Conservation (phyloP, 192 early-diverging fungal genomes). For the Coemansia sp. region DNA sequence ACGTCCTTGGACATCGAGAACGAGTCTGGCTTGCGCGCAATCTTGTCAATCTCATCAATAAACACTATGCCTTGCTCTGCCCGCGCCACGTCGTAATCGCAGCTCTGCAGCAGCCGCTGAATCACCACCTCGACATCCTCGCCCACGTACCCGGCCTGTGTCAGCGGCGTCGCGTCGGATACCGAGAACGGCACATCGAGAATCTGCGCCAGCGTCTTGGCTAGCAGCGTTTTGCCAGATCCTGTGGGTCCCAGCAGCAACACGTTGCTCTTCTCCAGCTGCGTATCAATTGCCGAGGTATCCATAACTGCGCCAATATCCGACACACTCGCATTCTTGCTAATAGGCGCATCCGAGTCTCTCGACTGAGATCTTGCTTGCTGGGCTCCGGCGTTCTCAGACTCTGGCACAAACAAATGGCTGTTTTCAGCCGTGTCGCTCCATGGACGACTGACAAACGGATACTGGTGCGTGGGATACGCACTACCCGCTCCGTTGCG, state of each 20-base stretch:
- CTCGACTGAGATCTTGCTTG: background rate
- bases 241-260: conserved; percentile 84
- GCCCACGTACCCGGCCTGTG: conserved; percentile 88
- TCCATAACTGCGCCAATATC: conserved; percentile 1
- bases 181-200: conserved; percentile 86
- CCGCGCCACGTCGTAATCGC: conserved; percentile 82
- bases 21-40: conserved; percentile 74
- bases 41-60: conserved; percentile 94
- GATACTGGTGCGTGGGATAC: conserved; percentile 41
- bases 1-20: conserved; percentile 79
- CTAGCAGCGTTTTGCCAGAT: conserved; percentile 80
- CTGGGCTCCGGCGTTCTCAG: background rate
- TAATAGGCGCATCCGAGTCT: background rate
- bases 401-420: conserved; percentile 31
- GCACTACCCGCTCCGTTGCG: conserved; percentile 43
- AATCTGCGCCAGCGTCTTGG: conserved; percentile 77
- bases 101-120: conserved; percentile 79
- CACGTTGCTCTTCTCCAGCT: conserved; percentile 90
- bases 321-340: background rate
- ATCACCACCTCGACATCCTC: conserved; percentile 90
- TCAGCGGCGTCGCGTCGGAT: conserved; percentile 89
- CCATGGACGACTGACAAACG: conserved; percentile 45
- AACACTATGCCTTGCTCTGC: conserved; percentile 88
- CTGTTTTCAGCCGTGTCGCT: conserved; percentile 42
- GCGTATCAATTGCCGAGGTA: conserved; percentile 36